These are phyloP conservation scores for Ceratocystis diversiconidia DNA, from an alignment of 2,329 filamentous ascomycete genomes.

Conservation along the genomic window DNA sequence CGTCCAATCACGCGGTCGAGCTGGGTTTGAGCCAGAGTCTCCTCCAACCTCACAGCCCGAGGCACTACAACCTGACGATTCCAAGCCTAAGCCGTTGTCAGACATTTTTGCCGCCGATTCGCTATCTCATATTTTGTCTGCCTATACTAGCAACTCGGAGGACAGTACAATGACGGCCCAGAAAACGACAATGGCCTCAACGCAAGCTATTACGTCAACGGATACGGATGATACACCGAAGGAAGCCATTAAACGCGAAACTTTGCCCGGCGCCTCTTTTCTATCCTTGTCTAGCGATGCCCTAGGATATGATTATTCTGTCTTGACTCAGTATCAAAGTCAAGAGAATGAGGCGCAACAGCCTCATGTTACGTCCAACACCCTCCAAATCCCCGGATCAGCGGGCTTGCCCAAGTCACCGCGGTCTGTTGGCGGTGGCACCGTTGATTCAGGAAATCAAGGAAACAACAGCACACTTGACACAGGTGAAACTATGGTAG, in stretches of 20 bases:
- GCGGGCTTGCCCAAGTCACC: conserved; percentile 1
- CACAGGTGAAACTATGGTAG: conserved; percentile 20
- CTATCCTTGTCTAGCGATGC: neutral
- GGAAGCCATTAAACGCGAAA: conserved; percentile 18
- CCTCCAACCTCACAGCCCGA: neutral
- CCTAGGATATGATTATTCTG: conserved; percentile 13
- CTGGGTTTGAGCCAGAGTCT: neutral
- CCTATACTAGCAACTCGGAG: conserved; percentile 37
- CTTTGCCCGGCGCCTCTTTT: neutral
- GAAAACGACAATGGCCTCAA: neutral
- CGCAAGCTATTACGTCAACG: conserved; percentile 17
- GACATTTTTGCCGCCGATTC: conserved; percentile 30
- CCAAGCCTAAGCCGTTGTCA: conserved; percentile 24
- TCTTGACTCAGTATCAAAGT: conserved; percentile 12
- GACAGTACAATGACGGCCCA: conserved; percentile 21
- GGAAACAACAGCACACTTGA: conserved; percentile 20
- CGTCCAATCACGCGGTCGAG: neutral
- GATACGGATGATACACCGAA: conserved; percentile 20
- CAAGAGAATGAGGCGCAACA: conserved; percentile 14
- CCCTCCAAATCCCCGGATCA: conserved; percentile 9
- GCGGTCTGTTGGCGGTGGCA: neutral
- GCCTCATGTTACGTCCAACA: conserved; percentile 12
- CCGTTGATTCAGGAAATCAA: neutral
- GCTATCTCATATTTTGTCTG: conserved; percentile 40
- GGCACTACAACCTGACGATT: conserved; percentile 10